phyloP scores from a whole-genome alignment of 2,329 filamentous ascomycete species.

The Parasarocladium wereldwijsianum region DNA sequence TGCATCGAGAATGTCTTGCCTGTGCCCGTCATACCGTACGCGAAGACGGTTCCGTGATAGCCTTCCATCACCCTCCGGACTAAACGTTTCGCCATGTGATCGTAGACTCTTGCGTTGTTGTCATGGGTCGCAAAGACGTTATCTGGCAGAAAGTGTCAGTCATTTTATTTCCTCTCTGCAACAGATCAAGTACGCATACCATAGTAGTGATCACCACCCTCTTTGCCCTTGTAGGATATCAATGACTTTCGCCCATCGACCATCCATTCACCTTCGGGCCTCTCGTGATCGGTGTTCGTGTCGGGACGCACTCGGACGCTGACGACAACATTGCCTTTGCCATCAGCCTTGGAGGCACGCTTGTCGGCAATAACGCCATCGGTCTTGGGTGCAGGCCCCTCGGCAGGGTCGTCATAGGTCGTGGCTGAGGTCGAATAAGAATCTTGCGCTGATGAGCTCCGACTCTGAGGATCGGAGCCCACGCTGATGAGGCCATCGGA shows the following conservation, averaged over 20 bases:
- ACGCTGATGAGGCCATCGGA: constrained; percentile 65
- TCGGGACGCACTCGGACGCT: constrained; percentile 90
- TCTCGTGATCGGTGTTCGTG: constrained; percentile 42
- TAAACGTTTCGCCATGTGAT: constrained; percentile 81
- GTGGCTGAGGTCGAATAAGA: constrained; percentile 86
- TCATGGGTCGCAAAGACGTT: constrained; percentile 93
- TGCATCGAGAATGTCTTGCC: constrained; percentile 99
- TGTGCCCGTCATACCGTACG: constrained; percentile 97
- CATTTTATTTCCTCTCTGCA: not conserved
- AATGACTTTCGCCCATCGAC: constrained; percentile 73
- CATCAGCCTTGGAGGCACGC: constrained; percentile 45
- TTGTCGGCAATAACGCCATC: constrained; percentile 24
- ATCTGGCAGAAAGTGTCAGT: constrained; percentile 38
- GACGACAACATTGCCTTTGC: constrained; percentile 89
- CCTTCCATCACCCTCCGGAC: constrained; percentile 98
- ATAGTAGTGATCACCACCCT: constrained; percentile 86
- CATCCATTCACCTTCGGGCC: constrained; percentile 74
- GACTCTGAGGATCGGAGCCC: constrained; percentile 72
- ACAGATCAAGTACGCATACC: constrained; percentile 39
- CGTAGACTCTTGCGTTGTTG: constrained; percentile 89
- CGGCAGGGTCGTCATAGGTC: constrained; percentile 67
- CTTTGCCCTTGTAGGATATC: constrained; percentile 72
- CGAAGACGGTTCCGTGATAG: constrained; percentile 95
- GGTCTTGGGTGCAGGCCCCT: constrained; percentile 25
- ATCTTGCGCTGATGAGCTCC: constrained; percentile 82